Evolutionary conservation across 805 yeast species (phyloP), one percentile per base, ranked within the genome.

Genomic region (Priceomyces fermenticarens): DNA sequence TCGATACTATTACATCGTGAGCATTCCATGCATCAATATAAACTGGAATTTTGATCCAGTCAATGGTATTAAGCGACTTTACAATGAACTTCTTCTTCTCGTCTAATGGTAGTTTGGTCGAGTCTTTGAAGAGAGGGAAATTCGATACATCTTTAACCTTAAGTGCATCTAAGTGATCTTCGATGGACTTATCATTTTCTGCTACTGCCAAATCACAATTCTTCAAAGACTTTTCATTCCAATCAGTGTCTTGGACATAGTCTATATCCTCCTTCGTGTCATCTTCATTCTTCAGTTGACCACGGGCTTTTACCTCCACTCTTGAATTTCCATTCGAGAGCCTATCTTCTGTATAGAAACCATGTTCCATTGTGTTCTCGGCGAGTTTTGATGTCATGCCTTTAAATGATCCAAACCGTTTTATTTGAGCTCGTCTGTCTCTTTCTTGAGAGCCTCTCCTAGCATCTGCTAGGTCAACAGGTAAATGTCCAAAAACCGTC

Each of bases 1-100:
- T 72, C 12, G 91, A 88, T 12, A 88, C 85, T 39, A 91, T 86
- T 3, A 85, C 86, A 44, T 85, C 96, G 55, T 90, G 98, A 0
- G 97, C 81, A 58, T 89, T 88, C 54, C 84, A 68, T 12, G 83
- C 74, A 46, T 80, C 82, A 35, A 90, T 70, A 49, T 78, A 80
- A 2, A 84, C 82, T 0, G 93, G 85, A 32, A 86, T 74, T 55
- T 90, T 88, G 36, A 78, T 67, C 96, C 97, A 90, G 2, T 74
- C 70, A 16, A 91, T 57, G 14, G 60, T 51, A 58, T 87, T 85
- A 55, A 90, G 66, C 46, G 77, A 75, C 2, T 69, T 56, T 27
- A 78, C 57, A 30, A 83, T 81, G 11, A 50, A 49, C 31, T 41
- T 43, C 45, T 79, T 57, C 10, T 65, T 63, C 1, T 57, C 42